A percentile compares a stretch with the other conserved stretches of the same genome.
phyloP scores from a whole-genome alignment of 2,329 filamentous ascomycete genomes.

The Xylaria sp. region DNA sequence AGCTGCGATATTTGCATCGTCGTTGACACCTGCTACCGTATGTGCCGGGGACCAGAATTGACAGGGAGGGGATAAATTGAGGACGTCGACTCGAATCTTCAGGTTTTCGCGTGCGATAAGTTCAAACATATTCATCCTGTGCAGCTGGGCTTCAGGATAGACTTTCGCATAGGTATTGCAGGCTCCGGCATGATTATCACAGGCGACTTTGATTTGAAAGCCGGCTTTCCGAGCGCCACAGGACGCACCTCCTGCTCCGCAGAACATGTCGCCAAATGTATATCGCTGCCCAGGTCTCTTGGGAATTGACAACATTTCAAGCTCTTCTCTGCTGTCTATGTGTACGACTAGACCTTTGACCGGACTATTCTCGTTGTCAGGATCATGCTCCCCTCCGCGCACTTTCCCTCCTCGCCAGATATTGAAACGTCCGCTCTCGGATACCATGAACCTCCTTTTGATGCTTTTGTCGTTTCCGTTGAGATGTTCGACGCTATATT shows the following conservation, averaged over 20 bases:
- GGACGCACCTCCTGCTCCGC: slow-evolving; percentile 70
- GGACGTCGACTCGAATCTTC: slow-evolving; percentile 67
- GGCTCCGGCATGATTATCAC: slow-evolving; percentile 71
- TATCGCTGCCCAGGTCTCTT: slow-evolving; percentile 55
- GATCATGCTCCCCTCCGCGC: slow-evolving; percentile 43
- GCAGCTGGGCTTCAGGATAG: slow-evolving; percentile 64
- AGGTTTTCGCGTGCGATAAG: slow-evolving; percentile 56
- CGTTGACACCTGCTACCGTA: slow-evolving; percentile 66
- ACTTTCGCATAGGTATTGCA: slow-evolving; percentile 68
- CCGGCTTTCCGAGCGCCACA: slow-evolving; percentile 64
- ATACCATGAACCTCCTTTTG: slow-evolving; percentile 46
- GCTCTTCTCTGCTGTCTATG: slow-evolving; percentile 37
- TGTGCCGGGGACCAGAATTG: slow-evolving; percentile 80
- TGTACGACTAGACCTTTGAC: slow-evolving; percentile 31
- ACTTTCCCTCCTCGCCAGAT: slow-evolving; percentile 46
- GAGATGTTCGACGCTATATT: slow-evolving; percentile 46
- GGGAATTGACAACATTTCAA: slow-evolving; percentile 29
- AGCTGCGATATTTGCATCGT: slow-evolving; percentile 74
- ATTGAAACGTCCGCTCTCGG: slow-evolving; percentile 43
- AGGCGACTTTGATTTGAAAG: slow-evolving; percentile 67
- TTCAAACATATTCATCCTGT: slow-evolving; percentile 58
- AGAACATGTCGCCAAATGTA: slow-evolving; percentile 71
- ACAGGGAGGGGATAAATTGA: slow-evolving; percentile 82
- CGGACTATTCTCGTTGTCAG: slow-evolving; percentile 24
- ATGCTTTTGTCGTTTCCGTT: slow-evolving; percentile 42